These are phyloP conservation scores for Phytophthora melonis DNA, from an alignment of 352 stramenopile genomes.

Conservation along the genomic window DNA sequence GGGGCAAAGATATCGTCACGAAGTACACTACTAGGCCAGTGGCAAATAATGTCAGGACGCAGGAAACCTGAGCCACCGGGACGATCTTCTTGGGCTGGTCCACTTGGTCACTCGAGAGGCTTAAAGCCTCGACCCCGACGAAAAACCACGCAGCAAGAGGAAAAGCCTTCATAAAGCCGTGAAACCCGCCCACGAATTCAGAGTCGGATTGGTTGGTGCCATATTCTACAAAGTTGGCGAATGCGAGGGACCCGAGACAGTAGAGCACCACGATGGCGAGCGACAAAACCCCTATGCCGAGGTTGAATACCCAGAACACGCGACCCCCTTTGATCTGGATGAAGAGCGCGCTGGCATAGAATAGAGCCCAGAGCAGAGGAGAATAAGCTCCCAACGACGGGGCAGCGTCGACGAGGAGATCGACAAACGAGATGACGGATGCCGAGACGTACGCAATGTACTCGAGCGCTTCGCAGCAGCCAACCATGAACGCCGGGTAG, in stretches of 20 bases:
- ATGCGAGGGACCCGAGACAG: slow-evolving; percentile 40
- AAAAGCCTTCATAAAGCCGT: slow-evolving; percentile 43
- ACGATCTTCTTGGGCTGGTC: slow-evolving; percentile 51
- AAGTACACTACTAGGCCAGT: slow-evolving; percentile 45
- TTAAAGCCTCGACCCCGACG: slow-evolving; percentile 53
- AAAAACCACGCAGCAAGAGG: slow-evolving; percentile 56
- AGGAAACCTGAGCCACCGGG: slow-evolving; percentile 50
- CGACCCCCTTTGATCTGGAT: slow-evolving; percentile 43
- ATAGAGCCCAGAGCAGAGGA: slow-evolving; percentile 36
- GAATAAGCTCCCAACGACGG: slow-evolving; percentile 20
- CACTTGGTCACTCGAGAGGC: slow-evolving; percentile 43
- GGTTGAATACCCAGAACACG: slow-evolving; percentile 57
- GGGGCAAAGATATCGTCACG: slow-evolving; percentile 43
- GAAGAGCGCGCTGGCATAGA: slow-evolving; percentile 42
- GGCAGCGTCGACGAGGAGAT: slow-evolving; percentile 41
- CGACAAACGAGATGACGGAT: slow-evolving; percentile 35
- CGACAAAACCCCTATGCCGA: slow-evolving; percentile 36
- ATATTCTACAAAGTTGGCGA: slow-evolving; percentile 35
- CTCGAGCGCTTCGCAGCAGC: slow-evolving; percentile 48
- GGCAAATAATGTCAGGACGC: slow-evolving; percentile 46
- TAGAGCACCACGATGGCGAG: slow-evolving; percentile 49
- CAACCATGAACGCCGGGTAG: slow-evolving; percentile 48
- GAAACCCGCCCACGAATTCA: slow-evolving; percentile 29
- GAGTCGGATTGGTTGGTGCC: slow-evolving; percentile 12
- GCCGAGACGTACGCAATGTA: slow-evolving; percentile 56